Evolutionary conservation across 371 early-diverging fungal species (phyloP).

Genomic region (Agmasoma carcini): DNA sequence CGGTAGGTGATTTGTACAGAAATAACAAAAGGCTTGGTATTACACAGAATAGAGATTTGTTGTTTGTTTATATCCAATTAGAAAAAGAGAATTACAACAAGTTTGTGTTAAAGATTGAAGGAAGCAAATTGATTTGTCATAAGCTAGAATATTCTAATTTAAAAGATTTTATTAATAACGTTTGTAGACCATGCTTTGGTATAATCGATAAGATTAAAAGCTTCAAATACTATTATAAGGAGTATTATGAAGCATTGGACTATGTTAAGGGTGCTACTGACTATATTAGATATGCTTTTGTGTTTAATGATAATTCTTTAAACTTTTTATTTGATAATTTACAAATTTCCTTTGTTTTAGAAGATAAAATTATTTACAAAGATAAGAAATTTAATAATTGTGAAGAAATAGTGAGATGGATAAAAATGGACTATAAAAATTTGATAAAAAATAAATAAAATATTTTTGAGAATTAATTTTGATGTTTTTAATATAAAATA

Average conservation of each 20-base stretch:
- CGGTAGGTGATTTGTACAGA: constrained; percentile 7
- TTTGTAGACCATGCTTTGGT: constrained; percentile 7
- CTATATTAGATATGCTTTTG: constrained; percentile 28
- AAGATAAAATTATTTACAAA: constrained; percentile 28
- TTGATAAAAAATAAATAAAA: neutral
- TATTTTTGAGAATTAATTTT: neutral
- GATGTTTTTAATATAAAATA: neutral
- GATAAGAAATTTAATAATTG: constrained; percentile 17
- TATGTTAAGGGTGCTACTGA: constrained; percentile 6
- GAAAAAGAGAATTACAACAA: constrained; percentile 1
- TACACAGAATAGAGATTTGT: neutral
- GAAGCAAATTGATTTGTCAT: constrained; percentile 11
- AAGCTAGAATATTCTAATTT: constrained; percentile 23
- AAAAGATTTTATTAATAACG: constrained; percentile 25
- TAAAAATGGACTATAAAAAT: constrained; percentile 14
- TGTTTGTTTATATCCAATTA: constrained; percentile 11
- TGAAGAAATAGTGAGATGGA: constrained; percentile 33
- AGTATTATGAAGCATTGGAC: constrained; percentile 4
- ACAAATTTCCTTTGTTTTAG: constrained; percentile 4
- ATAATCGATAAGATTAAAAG: constrained; percentile 15
- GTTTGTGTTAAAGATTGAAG: constrained; percentile 6
- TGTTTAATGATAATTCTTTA: constrained; percentile 18
- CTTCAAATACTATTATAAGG: constrained; percentile 27
- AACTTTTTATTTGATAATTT: constrained; percentile 16
- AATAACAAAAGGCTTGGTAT: constrained; percentile 11